Evolutionary conservation across 2,329 filamentous ascomycete species (phyloP), one percentile per base, ranked within the genome.

Genomic region (Tolypocladium cylindrosporum): DNA sequence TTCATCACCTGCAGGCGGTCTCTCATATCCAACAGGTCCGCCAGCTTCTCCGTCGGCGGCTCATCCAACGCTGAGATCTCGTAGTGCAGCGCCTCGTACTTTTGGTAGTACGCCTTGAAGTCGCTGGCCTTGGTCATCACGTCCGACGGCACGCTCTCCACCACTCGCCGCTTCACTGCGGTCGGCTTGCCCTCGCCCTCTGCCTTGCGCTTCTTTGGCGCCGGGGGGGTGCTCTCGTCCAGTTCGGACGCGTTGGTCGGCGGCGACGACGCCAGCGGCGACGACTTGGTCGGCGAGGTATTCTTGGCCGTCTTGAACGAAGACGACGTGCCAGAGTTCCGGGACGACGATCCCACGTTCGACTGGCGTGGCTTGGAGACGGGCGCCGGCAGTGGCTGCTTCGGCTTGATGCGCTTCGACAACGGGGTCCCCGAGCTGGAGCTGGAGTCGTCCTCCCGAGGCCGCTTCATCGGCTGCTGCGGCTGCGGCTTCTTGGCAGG

Each of bases 171-270:
- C 64, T 73, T 74, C 37, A 62, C 56, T 6, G 59, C 55, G 8
- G 57, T 43, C 16, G 61, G 54, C 58, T 70, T 72, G 60, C 56
- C 61, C 24, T 66, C 61, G 7, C 55, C 54, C 41, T 69, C 67
- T 27, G 67, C 67, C 64, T 76, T 79, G 57, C 78, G 77, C 68
- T 81, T 81, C 69, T 76, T 77, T 19, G 63, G 61, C 14, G 64
- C 57, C 5, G 63, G 65, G n/a, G 67, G 61, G 55, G 68, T 61
- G 51, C 74, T 63, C 62, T 78, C 74, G 37, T 85, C 83, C 42
- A 86, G 71, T 58, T 87, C 84, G 1, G 83, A 86, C 1, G 83
- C 84, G 61, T 86, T 87, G 9, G 84, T 86, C 0, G 84, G 84
- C 14, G 84, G 83, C 8, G 84, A 86, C 1, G 83, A 83, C n/a